Conservation (phyloP, 768 basidiomycete genomes). For the Tulasnella sp. region DNA sequence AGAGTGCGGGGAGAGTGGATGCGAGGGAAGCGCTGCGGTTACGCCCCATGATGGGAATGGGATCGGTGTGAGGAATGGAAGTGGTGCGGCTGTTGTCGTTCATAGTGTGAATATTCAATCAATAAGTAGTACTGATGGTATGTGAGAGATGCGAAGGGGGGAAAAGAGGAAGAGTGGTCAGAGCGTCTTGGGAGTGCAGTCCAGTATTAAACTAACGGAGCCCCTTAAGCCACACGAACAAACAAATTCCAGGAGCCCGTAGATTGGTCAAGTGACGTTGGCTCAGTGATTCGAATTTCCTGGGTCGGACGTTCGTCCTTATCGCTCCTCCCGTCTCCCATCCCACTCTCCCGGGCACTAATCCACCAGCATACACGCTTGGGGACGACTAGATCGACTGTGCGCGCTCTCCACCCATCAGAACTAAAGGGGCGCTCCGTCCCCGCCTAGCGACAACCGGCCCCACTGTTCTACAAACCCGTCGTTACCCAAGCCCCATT, state of each 20-base stretch:
- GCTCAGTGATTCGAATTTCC: background rate
- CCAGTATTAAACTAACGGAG: slow-evolving; percentile 12
- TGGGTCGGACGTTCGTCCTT: background rate
- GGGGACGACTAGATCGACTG: background rate
- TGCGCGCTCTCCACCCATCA: background rate
- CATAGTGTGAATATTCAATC: background rate
- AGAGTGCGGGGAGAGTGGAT: slow-evolving; percentile 25
- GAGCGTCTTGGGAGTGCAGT: background rate
- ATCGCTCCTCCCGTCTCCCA: background rate
- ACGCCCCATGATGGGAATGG: slow-evolving; percentile 25
- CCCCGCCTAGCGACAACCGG: background rate
- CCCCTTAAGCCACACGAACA: slow-evolving; percentile 4
- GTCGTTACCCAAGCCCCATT: background rate
- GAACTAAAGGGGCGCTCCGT: background rate
- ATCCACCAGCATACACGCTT: background rate
- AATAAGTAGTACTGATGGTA: slow-evolving; percentile 7
- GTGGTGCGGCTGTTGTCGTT: slow-evolving; percentile 14
- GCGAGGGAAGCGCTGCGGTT: slow-evolving; percentile 20
- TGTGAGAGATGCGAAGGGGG: slow-evolving; percentile 11
- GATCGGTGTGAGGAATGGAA: slow-evolving; percentile 13
- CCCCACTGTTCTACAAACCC: background rate
- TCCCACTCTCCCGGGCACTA: slow-evolving; percentile 3
- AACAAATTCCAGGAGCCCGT: background rate
- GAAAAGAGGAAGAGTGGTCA: background rate
- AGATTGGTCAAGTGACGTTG: slow-evolving; percentile 14